These are phyloP conservation scores for Acidomyces sp. DNA, from an alignment of 495 filamentous ascomycete genomes.

Conservation along the genomic window DNA sequence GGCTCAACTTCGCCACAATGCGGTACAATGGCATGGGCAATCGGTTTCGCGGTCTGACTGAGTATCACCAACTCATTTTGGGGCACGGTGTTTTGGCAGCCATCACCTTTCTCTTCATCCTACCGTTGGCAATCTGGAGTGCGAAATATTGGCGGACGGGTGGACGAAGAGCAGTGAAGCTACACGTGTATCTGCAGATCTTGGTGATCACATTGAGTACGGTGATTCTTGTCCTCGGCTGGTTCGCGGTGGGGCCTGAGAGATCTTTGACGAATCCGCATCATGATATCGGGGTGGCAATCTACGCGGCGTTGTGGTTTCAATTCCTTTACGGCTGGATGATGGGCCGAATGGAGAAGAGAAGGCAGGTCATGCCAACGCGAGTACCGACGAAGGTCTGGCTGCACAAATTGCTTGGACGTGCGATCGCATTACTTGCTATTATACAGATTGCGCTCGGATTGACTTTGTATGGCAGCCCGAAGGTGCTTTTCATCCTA, in stretches of 20 bases:
- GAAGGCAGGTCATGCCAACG: conserved; percentile 26
- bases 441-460: conserved; percentile 82
- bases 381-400: conserved; percentile 55
- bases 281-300: conserved; percentile 72
- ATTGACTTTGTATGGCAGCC: conserved; percentile 83
- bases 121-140: conserved; percentile 65
- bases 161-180: conserved; percentile 47
- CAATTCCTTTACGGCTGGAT: conserved; percentile 69
- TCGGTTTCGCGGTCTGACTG: conserved; percentile 58
- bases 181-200: conserved; percentile 81
- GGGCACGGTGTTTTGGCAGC: conserved; percentile 77
- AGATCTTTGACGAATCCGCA: conserved; percentile 86
- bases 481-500: conserved; percentile 68
- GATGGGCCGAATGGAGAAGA: conserved; percentile 47
- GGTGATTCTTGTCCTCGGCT: conserved; percentile 63
- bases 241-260: conserved; percentile 60
- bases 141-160: conserved; percentile 59
- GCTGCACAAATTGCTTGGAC: conserved; percentile 79
- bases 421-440: conserved; percentile 60
- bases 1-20: conserved; percentile 87
- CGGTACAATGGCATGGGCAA: conserved; percentile 89
- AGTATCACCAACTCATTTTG: conserved; percentile 67
- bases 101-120: conserved; percentile 73
- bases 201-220: conserved; percentile 59
- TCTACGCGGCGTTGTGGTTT: conserved; percentile 72